Base-by-base conservation (phyloP, 768 basidiomycete genomes). In the Mycena alexandri region DNA sequence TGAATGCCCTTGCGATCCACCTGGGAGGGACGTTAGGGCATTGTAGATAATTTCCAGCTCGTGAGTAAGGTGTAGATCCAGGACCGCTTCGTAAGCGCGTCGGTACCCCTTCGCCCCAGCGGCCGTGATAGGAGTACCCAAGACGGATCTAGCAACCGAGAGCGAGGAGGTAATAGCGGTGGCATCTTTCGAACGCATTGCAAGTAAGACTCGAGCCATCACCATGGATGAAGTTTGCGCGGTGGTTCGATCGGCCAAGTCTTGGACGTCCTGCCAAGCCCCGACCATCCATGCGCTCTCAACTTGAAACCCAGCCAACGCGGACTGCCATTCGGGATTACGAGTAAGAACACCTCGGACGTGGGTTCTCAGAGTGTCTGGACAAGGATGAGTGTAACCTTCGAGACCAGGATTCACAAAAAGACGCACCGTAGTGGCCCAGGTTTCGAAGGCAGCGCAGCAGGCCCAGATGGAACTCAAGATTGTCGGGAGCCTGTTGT, bases 231-330 rank as follows among this genome's bases (percentile, higher is more conserved):
- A 83, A 0, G 87, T 84, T 22, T 86, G 82, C 14, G 80, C 76
- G n/a, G 84, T 79, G 19, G 84, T 81, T 33, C 79, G 81, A 43
- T 83, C 80, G 22, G 90, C 85, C 47, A 94, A 82, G 19, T 80
- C 79, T 57, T 88, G 84, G 17, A 99, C 92, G 56, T 93, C 92
- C 3, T 86, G 84, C 96, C 96, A 99, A 70, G 96, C 95, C 7
- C 95, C 93, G 38, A 95, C 91, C 88, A 96, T 96, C 92, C 96
- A 97, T 2, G 95, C 93, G 67, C 95, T 93, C 81, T 99, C 96
- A 13, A 93, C 89, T 72, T 95, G 93, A 75, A 95, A 98, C 0
- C 91, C 90, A 8, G 91, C 88, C 13, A 99, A 82, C 3, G 85
- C 83, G 8, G 83, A 75, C 63, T 92, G 87, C 97, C 98, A 99